Evolutionary conservation across 108 stramenopile genomes (phyloP).

Genomic region (Bacterosira constricta): DNA sequence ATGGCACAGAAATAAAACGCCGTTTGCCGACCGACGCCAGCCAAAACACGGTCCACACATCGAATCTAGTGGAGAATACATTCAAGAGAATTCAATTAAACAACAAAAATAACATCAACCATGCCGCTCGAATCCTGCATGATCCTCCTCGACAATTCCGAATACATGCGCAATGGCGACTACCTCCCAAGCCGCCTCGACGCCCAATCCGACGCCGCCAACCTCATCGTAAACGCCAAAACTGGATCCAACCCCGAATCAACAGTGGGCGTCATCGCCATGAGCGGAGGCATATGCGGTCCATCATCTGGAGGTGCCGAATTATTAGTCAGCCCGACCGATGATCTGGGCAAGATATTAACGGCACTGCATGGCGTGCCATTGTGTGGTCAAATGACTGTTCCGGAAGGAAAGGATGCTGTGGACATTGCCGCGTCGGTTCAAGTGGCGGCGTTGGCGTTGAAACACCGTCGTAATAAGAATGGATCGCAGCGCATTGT

Average conservation of each 20-base stretch:
- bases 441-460: slow-evolving; percentile 93
- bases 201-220: slow-evolving; percentile 97
- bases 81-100: neutral
- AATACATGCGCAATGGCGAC: slow-evolving; percentile 99
- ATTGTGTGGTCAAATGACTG: slow-evolving; percentile 24
- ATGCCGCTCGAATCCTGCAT: slow-evolving; percentile 98
- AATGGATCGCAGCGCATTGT: slow-evolving; percentile 96
- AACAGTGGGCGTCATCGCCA: slow-evolving; percentile 94
- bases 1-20: too few relatives aligned
- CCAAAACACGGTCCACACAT: too few relatives aligned
- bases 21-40: too few relatives aligned
- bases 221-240: slow-evolving; percentile 90
- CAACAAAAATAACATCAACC: neutral
- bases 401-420: slow-evolving; percentile 3
- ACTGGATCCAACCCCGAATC: slow-evolving; percentile 95
- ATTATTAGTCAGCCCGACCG: slow-evolving; percentile 92
- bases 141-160: slow-evolving; percentile 97
- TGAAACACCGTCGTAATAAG: slow-evolving; percentile 98
- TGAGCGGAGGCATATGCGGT: slow-evolving; percentile 38
- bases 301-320: slow-evolving; percentile 87
- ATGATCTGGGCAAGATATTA: slow-evolving; percentile 95
- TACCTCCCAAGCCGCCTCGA: slow-evolving; percentile 98
- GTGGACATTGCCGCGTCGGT: slow-evolving; percentile 85
- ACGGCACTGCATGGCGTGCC: slow-evolving; percentile 76
- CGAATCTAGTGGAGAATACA: neutral